Evolutionary conservation across 192 early-diverging fungal genomes (phyloP).

Genomic region (Backusella australiensis): DNA sequence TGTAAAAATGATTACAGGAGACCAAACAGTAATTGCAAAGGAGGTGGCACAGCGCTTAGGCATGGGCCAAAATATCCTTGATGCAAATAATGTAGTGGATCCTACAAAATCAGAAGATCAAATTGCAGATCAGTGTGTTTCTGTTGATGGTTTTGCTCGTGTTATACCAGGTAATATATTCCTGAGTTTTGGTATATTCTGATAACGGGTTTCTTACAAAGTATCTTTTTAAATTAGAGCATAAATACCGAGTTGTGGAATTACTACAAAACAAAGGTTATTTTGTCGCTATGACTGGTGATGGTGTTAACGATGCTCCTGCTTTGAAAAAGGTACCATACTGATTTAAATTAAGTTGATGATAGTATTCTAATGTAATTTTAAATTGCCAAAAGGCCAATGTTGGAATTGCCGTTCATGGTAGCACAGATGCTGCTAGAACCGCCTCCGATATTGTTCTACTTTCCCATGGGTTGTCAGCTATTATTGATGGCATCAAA

Average conservation of each 20-base stretch:
- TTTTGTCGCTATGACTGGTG: conserved; percentile 74
- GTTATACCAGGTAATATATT: conserved; percentile 63
- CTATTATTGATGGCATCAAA: conserved; percentile 75
- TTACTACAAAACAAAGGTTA: conserved; percentile 59
- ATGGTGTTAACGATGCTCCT: conserved; percentile 84
- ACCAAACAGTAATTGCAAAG: conserved; percentile 73
- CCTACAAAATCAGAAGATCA: conserved; percentile 42
- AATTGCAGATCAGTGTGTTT: conserved; percentile 52
- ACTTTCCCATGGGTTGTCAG: conserved; percentile 61
- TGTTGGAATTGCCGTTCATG: conserved; percentile 78
- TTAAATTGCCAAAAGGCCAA: conserved; percentile 41
- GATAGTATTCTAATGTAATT: conserved; percentile 36
- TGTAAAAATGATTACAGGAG: conserved; percentile 82
- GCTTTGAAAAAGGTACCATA: conserved; percentile 65
- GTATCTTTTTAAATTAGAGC: conserved; percentile 67
- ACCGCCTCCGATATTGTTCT: conserved; percentile 80
- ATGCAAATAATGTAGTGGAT: conserved; percentile 57
- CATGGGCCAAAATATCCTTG: conserved; percentile 64
- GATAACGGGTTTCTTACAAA: not conserved
- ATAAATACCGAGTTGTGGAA: conserved; percentile 78
- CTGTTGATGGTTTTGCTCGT: conserved; percentile 75
- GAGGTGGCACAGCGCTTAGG: conserved; percentile 69
- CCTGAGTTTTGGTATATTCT: conserved; percentile 31
- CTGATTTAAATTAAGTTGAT: conserved; percentile 70
- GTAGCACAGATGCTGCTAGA: conserved; percentile 75